Conservation (phyloP, 1,284 basidiomycete species). For the Dichomitus squalens region DNA sequence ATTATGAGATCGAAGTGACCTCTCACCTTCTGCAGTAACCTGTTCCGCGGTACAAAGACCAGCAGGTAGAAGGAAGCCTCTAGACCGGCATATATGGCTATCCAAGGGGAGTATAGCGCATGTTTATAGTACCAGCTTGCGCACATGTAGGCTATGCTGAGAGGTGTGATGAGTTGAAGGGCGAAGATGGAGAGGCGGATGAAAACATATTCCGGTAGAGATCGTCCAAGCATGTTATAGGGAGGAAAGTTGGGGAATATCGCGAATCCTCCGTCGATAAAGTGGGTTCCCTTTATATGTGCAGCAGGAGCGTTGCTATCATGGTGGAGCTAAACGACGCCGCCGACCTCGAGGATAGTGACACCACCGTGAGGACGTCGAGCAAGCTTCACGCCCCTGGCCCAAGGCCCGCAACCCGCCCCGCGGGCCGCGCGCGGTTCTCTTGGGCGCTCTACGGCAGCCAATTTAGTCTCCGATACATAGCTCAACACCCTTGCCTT, state of each 20-base stretch:
- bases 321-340: conserved; percentile 16
- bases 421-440: not conserved
- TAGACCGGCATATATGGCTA: conserved; percentile 38
- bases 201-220: conserved; percentile 53
- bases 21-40: conserved; percentile 50
- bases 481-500: not conserved
- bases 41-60: conserved; percentile 51
- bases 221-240: conserved; percentile 36
- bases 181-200: conserved; percentile 49
- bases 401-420: not conserved
- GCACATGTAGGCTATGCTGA: conserved; percentile 45
- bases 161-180: conserved; percentile 52
- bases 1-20: not conserved
- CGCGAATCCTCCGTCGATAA: not conserved
- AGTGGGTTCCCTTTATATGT: not conserved
- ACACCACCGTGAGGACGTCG: not conserved
- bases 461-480: not conserved
- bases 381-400: not conserved
- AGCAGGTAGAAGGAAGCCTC: conserved; percentile 53
- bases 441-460: not conserved
- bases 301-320: not conserved
- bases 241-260: not conserved
- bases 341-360: conserved; percentile 9
- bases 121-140: conserved; percentile 30
- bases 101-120: conserved; percentile 34